A percentile compares a stretch with the other conserved stretches of the same genome.
Conservation (phyloP, 306 rosid species). For the Cucurbita argyrosperma region DNA sequence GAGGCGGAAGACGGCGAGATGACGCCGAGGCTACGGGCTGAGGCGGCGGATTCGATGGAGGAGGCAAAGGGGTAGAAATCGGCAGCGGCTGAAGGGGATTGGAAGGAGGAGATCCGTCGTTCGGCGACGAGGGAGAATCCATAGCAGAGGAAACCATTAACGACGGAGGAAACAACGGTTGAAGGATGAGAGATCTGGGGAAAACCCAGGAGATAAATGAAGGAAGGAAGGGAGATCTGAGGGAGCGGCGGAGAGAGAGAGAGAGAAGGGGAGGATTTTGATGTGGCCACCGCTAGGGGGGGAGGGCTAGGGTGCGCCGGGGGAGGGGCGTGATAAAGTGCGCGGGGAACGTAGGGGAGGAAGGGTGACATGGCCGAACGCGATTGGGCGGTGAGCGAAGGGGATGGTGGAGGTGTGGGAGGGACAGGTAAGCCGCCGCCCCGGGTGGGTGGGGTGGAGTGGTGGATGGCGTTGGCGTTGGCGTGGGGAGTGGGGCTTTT, state of each 20-base stretch:
- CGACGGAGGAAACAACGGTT: neutral
- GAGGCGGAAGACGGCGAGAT: conserved; percentile 80
- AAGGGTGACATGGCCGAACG: conserved; percentile 21
- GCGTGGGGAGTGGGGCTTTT: neutral
- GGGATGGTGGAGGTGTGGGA: neutral
- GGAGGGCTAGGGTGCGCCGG: conserved; percentile 38
- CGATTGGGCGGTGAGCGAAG: neutral
- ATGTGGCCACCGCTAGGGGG: conserved; percentile 65
- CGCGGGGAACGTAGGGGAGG: conserved; percentile 2
- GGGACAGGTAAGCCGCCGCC: conserved; percentile 13
- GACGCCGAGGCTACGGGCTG: conserved; percentile 17
- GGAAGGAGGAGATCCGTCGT: conserved; percentile 5
- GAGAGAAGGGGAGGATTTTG: conserved; percentile 23
- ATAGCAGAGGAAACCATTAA: conserved; percentile 1
- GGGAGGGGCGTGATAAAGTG: conserved; percentile 7
- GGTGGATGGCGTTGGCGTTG: neutral
- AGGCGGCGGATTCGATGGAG: conserved; percentile 1
- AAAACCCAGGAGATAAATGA: no score
- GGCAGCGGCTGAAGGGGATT: conserved; percentile 21
- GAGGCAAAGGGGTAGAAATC: conserved; percentile 15
- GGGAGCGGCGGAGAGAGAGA: conserved; percentile 5
- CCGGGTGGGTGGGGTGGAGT: conserved; percentile 13
- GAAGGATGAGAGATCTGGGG: neutral
- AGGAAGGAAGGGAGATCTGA: neutral
- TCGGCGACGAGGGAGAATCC: conserved; percentile 37